These are phyloP conservation scores for Monosporozyma solicola DNA, from an alignment of 805 yeast genomes.

Conservation along the genomic window DNA sequence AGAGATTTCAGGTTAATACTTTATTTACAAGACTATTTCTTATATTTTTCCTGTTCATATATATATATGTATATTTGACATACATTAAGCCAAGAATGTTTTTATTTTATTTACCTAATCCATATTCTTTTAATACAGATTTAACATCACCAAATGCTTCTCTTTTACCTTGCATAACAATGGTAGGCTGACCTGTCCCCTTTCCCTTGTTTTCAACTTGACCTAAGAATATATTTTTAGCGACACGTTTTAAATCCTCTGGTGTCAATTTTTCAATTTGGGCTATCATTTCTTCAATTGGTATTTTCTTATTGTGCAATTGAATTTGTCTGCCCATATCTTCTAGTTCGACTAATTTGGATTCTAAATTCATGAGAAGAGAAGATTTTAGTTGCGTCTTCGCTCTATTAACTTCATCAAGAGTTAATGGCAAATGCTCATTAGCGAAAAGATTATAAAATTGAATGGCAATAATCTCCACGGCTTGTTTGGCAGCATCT, in stretches of 20 bases:
- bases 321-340: conserved; percentile 94
- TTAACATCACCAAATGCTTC: conserved; percentile 80
- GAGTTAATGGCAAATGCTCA: conserved; percentile 55
- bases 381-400: conserved; percentile 87
- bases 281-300: conserved; percentile 71
- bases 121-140: conserved; percentile 54
- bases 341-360: conserved; percentile 87
- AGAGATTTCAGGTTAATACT: not conserved
- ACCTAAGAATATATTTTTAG: conserved; percentile 66
- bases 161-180: conserved; percentile 83
- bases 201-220: conserved; percentile 38
- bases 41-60: conserved; percentile 1
- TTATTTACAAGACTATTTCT: not conserved
- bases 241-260: conserved; percentile 62
- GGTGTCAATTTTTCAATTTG: conserved; percentile 62
- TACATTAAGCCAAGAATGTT: not conserved
- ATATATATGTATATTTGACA: too few species aligned
- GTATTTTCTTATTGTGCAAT: conserved; percentile 65
- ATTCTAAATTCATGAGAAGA: conserved; percentile 84
- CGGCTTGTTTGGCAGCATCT: conserved; percentile 73
- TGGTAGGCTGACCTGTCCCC: conserved; percentile 63
- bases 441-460: conserved; percentile 40
- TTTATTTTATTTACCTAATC: conserved; percentile 47
- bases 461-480: conserved; percentile 68
- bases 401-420: conserved; percentile 74